Evolutionary conservation across 2,329 filamentous ascomycete genomes (phyloP), one percentile per base, ranked within the genome.

Genomic region (Lasiodiplodia citricola): DNA sequence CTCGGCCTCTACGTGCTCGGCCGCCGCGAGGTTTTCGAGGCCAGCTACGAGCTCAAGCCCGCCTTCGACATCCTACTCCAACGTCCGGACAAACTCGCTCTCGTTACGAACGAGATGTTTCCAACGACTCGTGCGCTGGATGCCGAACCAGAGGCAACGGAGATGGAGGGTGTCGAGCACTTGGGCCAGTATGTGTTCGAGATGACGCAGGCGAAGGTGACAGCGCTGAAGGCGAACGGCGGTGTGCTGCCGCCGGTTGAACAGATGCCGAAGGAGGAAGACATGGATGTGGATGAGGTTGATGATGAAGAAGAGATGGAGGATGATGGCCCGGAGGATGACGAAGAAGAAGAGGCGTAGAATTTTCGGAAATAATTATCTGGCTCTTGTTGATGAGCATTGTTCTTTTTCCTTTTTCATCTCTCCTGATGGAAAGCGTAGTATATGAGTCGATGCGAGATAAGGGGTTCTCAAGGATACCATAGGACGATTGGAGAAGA

Each of bases 171-270:
- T 41, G 90, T 98, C 1, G 95, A 99, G 83, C 96, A 99, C 82
- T 80, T 99, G 44, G 96, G 96, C 0, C 92, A 97, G 81, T 99
- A 97, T 79, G 95, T 99, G 25, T 97, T 89, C 78, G 93, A 99
- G 80, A 99, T 99, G 93, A 97, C 94, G 3, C 88, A 91, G 75
- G 88, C 89, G 8, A 91, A 90, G 79, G 79, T 90, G 1, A 86
- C 88, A 75, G 84, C 84, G 55, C 75, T 90, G 74, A 88, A 85
- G 71, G 81, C 78, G 57, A 78, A 77, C 6, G 77, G 77, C 1
- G 80, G 75, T 0, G 68, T 71, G 14, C 56, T 81, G 70, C 74
- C 73, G 35, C 62, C 74, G 18, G 68, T 70, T 4, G 81, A 80
- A 16, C 75, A 77, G 31, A 78, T 81, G 13, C 38, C 67, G 18